phyloP scores from a whole-genome alignment of 2,329 filamentous ascomycete genomes.

The Septoria petroselini region DNA sequence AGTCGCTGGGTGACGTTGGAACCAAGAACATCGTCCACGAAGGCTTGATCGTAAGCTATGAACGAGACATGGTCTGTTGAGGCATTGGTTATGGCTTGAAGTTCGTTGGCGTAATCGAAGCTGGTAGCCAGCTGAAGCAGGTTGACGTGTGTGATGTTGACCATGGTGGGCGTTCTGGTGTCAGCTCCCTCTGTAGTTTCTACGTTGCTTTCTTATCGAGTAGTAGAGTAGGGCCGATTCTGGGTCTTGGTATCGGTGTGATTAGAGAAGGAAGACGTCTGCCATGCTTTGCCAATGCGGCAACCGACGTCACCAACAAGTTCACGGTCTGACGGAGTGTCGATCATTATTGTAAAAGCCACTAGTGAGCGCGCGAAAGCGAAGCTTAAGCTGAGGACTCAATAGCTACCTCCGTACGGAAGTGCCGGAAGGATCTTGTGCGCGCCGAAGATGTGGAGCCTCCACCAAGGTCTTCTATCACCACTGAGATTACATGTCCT shows the following conservation, averaged over 20 bases:
- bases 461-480: background rate
- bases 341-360: constrained; percentile 7
- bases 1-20: constrained; percentile 33
- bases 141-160: constrained; percentile 38
- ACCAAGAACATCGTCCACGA: constrained; percentile 35
- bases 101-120: constrained; percentile 34
- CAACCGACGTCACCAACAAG: constrained; percentile 4
- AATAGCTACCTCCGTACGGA: too few relatives aligned
- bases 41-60: constrained; percentile 33
- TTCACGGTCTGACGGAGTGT: too few relatives aligned
- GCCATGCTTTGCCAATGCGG: constrained; percentile 21
- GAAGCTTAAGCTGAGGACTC: background rate
- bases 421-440: background rate
- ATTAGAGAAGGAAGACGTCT: constrained; percentile 3
- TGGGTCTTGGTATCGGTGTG: background rate
- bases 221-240: background rate
- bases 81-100: constrained; percentile 32
- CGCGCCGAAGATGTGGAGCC: background rate
- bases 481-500: background rate
- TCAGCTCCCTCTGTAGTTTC: background rate
- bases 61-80: constrained; percentile 33
- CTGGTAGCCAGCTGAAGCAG: constrained; percentile 35
- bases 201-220: background rate
- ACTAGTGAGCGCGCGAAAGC: constrained; percentile 3
- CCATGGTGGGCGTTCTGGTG: constrained; percentile 25